Evolutionary conservation across 169 alveolate species (phyloP).

Genomic region (Perkinsus olseni): DNA sequence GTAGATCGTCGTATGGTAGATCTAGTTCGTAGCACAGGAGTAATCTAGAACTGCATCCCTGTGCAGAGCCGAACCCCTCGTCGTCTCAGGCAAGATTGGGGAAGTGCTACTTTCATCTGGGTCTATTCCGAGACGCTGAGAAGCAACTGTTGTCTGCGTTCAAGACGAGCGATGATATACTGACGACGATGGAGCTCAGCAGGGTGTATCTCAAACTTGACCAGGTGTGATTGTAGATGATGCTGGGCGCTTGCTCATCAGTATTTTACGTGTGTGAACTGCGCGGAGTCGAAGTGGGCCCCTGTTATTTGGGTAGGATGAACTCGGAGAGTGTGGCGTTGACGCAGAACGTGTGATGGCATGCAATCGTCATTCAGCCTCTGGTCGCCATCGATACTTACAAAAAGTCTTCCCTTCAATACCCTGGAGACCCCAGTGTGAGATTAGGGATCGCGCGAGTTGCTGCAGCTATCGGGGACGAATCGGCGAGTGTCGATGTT

Average conservation of each 20-base stretch:
- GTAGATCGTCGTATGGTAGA: too few relatives aligned
- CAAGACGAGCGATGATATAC: slow-evolving; percentile 44
- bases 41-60: too few relatives aligned
- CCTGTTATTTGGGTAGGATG: too few relatives aligned
- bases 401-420: neutral
- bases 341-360: slow-evolving; percentile 21
- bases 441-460: neutral
- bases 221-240: too few relatives aligned
- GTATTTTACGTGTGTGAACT: too few relatives aligned
- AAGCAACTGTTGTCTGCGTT: slow-evolving; percentile 56
- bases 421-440: neutral
- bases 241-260: too few relatives aligned
- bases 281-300: too few relatives aligned
- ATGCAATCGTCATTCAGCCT: neutral
- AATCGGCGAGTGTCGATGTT: neutral
- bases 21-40: too few relatives aligned
- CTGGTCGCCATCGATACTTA: neutral
- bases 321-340: slow-evolving; percentile 48
- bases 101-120: slow-evolving; percentile 67
- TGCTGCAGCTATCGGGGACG: neutral
- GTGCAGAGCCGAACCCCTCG: neutral
- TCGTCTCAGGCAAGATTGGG: slow-evolving; percentile 52
- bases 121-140: slow-evolving; percentile 68
- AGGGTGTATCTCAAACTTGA: slow-evolving; percentile 59
- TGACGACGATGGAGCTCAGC: slow-evolving; percentile 52